Base-by-base conservation (phyloP, 2,329 filamentous ascomycete species). In the Fusarium brevicatenulatum region DNA sequence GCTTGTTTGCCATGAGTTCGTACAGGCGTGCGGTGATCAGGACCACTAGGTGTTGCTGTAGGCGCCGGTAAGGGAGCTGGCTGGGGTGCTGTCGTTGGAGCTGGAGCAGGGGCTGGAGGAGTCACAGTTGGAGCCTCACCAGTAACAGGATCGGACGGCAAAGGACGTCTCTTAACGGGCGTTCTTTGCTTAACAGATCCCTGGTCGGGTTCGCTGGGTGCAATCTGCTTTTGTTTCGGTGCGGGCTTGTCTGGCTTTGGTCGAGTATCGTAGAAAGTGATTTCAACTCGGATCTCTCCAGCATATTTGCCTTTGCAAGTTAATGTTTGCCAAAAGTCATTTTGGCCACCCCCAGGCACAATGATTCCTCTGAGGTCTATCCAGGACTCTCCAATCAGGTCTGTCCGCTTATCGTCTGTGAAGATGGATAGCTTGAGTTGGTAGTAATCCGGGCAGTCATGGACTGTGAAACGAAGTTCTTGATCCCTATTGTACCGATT, bases 351-450 rank as follows among this genome's bases (percentile, higher is more conserved):
- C 53, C 96, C 95, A 4, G 91, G 86, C 25, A 95, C 88, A 71
- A 99, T 89, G 76, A 99, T 93, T 75, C 90, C 88, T 75, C 91
- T 91, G 67, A 99, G 86, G 78, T 93, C 92, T 66, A 98, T 90
- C 92, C 94, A 98, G 11, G 93, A 91, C 83, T 99, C 96, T 73
- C 96, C 96, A 77, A 99, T 98, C 73, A 99, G 83, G 75, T 99
- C 96, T 0, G 95, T 98, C 85, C 93, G 97, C 85, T 98, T 98
- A 83, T 99, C 96, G 78, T 99, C 96, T 80, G 97, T 98, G 85
- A 99, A 99, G 10, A 98, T 90, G 6, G 95, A 98, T 21, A 98
- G 88, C 81, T 99, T 99, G 64, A 99, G 88, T 80, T 95, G 94
- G 83, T 94, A 95, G 85, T 99, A 99, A 83, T 99, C 96, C 23